A percentile compares a stretch with the other conserved stretches of the same genome.
Evolutionary conservation across 2,329 filamentous ascomycete genomes (phyloP).

Genomic region (Pseudogymnoascus sp.): DNA sequence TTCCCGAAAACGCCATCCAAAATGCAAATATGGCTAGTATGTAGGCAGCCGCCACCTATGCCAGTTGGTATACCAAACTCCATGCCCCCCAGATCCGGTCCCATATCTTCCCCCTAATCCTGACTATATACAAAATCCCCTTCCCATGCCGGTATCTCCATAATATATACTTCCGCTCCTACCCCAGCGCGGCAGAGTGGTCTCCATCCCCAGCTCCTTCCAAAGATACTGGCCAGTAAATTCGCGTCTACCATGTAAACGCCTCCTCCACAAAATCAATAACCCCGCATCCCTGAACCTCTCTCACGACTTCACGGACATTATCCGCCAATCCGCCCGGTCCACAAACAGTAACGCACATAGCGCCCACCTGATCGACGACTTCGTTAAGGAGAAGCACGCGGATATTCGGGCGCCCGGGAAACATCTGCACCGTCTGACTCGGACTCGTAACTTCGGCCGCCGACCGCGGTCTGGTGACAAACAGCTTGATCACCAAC

Average conservation of each 20-base stretch:
- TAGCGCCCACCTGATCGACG: conserved; percentile 73
- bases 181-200: neutral
- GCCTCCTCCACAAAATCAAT: conserved; percentile 73
- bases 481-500: conserved; percentile 79
- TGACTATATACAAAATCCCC: neutral
- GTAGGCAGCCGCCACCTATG: neutral
- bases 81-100: neutral
- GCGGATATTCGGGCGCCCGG: conserved; percentile 76
- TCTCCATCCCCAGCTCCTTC: neutral
- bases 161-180: neutral
- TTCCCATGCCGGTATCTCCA: neutral
- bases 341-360: conserved; percentile 78
- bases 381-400: conserved; percentile 77
- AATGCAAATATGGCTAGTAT: conserved; percentile 1
- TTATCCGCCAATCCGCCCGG: conserved; percentile 70
- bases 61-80: conserved; percentile 6
- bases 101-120: neutral
- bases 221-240: neutral
- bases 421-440: conserved; percentile 82
- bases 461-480: conserved; percentile 80
- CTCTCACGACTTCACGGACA: conserved; percentile 61
- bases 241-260: conserved; percentile 46
- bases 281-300: conserved; percentile 52
- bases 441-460: conserved; percentile 72
- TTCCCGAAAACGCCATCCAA: neutral